Evolutionary conservation across 208 protist species (phyloP), one percentile per base, ranked within the genome.

Genomic region (Tritrichomonas foetus): DNA sequence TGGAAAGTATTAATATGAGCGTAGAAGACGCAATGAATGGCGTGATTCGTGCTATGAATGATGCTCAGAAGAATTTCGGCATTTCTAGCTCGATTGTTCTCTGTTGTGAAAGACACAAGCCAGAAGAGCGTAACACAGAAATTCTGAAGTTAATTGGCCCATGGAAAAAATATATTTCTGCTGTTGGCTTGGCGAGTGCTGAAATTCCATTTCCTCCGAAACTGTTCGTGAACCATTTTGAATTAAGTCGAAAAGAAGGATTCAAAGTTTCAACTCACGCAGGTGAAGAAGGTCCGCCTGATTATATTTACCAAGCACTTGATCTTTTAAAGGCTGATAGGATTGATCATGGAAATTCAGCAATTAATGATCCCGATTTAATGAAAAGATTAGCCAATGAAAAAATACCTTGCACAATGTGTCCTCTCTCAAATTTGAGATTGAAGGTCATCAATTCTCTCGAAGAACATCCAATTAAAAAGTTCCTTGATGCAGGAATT

Each of bases 281-380:
- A n/a, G 64, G 64, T 69, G 64, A 69, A 69, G 64, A 69, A 69
- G 64, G 64, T 8, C 64, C 64, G 5, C 27, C 64, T 16, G 64
- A 69, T 3, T 69, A 69, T n/a, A 69, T 69, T 25, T 33, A 69
- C 3, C 64, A 69, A 69, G 64, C 64, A 8, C 8, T 69, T n/a
- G 64, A 69, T 33, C n/a, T 69, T 8, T 30, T 16, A 3, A 69
- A 69, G 11, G 64, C 64, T n/a, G 64, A 69, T 69, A 11, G 64
- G n/a, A 69, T 69, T 69, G 64, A 69, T 69, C 64, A 69, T n/a
- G 64, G 64, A 69, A 69, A 69, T n/a, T n/a, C 22, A n/a, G 64
- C 64, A 11, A 16, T 33, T n/a, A 25, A 69, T n/a, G 64, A 69
- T 69, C 16, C 13, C 13, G n/a, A n/a, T 69, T 3, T 69, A 5